Percentiles rank a stretch among this genome's conserved stretches.
phyloP scores from a whole-genome alignment of 2,329 filamentous ascomycete species.

The Xylaria sp. region DNA sequence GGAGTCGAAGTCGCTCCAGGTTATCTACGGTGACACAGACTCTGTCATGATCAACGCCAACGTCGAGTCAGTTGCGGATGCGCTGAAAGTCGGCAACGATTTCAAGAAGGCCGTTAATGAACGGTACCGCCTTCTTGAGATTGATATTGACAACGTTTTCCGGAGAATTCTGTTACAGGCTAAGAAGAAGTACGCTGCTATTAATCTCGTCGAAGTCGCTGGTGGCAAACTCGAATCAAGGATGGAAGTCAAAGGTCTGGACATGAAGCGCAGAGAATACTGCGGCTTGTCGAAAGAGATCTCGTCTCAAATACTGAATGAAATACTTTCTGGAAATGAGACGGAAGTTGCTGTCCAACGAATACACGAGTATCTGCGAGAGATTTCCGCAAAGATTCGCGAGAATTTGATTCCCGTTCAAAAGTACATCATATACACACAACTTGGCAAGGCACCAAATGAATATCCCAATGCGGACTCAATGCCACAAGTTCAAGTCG shows the following conservation, averaged over 20 bases:
- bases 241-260: slow-evolving; percentile 97
- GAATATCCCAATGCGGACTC: slow-evolving; percentile 94
- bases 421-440: slow-evolving; percentile 98
- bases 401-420: slow-evolving; percentile 77
- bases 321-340: slow-evolving; percentile 94
- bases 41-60: slow-evolving; percentile 99
- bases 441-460: slow-evolving; percentile 91
- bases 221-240: slow-evolving; percentile 93
- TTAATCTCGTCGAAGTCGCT: slow-evolving; percentile 84
- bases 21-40: slow-evolving; percentile 99
- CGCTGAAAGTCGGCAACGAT: slow-evolving; percentile 89
- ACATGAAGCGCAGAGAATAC: slow-evolving; percentile 98
- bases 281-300: slow-evolving; percentile 96
- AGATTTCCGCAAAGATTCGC: slow-evolving; percentile 88
- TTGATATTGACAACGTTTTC: slow-evolving; percentile 98
- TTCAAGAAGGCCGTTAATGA: slow-evolving; percentile 98
- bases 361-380: slow-evolving; percentile 92
- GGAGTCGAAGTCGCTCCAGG: slow-evolving; percentile 88
- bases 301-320: slow-evolving; percentile 88
- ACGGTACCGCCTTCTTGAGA: slow-evolving; percentile 90
- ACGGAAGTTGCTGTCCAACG: slow-evolving; percentile 87
- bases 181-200: slow-evolving; percentile 99
- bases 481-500: slow-evolving; percentile 98
- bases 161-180: slow-evolving; percentile 91
- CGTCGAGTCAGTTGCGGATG: slow-evolving; percentile 90